Base-by-base conservation (phyloP, 2,329 filamentous ascomycete genomes). In the Pyricularia pennisetigena region DNA sequence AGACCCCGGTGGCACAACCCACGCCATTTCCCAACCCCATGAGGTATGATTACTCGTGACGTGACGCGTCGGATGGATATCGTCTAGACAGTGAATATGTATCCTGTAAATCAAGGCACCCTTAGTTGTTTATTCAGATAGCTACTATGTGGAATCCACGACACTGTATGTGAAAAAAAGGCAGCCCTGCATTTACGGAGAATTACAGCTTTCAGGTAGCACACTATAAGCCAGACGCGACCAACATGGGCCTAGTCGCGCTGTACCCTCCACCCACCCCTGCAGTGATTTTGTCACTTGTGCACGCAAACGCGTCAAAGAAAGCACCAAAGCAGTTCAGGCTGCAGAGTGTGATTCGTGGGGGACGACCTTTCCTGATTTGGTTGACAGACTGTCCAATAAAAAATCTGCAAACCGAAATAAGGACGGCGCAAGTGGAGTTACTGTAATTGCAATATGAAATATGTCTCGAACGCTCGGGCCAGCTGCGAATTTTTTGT, bases 331-430 rank as follows among this genome's bases (percentile, higher is more conserved):
- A 61, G n/a, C 8, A 16, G 14, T 2, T 6, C 6, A 6, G 12
- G 41, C 41, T 49, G 41, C 20, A 49, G 41, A 49, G 5, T n/a
- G 41, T 49, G 16, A n/a, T n/a, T n/a, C 41, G 41, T 49, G 41
- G 41, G 20, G 41, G 41, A 26, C 9, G 57, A 61, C 57, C 57
- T 61, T 61, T 54, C 64, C 41, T 65, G 24, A 54, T 65, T 26
- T 16, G 9, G 64, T 3, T 12, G n/a, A n/a, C 23, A 35, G 12
- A n/a, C 57, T 30, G 49, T 30, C 71, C 71, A 71, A 72, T 71
- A 64, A 71, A 26, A 70, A 67, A 29, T 62, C 59, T 35, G 67
- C 67, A 57, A 29, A 35, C 16, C 9, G 26, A 30, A 61, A 61
- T 14, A 61, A 61, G 57, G 57, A 61, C n/a, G n/a, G 8, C 23